A percentile compares a stretch with the other conserved stretches of the same genome.
Evolutionary conservation across 1,284 basidiomycete genomes (phyloP).

Genomic region (Paramarasmius palmivorus): DNA sequence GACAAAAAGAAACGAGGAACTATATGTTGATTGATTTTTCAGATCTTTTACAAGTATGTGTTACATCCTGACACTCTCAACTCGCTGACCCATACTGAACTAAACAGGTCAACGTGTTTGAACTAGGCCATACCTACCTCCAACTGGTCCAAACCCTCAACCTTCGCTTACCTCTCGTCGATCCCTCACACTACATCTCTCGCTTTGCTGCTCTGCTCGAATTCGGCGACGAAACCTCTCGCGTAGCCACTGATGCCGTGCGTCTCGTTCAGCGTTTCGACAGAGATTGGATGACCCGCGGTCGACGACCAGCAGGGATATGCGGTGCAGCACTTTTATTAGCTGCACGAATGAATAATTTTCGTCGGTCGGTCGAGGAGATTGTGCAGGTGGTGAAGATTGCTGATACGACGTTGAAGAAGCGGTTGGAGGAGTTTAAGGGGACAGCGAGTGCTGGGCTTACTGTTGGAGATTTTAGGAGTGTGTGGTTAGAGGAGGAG

Average conservation of each 20-base stretch:
- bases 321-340: conserved; percentile 95
- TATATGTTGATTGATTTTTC: conserved; percentile 99
- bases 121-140: conserved; percentile 94
- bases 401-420: conserved; percentile 91
- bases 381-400: conserved; percentile 99
- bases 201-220: conserved; percentile 96
- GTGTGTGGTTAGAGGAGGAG: conserved; percentile 89
- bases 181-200: conserved; percentile 96
- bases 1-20: conserved; percentile 86
- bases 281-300: conserved; percentile 96
- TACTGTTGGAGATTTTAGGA: conserved; percentile 90
- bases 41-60: conserved; percentile 80
- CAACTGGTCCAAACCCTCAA: conserved; percentile 91
- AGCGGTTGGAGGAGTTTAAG: conserved; percentile 95
- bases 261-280: conserved; percentile 94
- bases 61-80: neutral
- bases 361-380: conserved; percentile 89
- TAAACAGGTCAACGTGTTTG: conserved; percentile 94
- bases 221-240: conserved; percentile 92
- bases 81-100: conserved; percentile 9
- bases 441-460: conserved; percentile 84
- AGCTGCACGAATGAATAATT: conserved; percentile 98
- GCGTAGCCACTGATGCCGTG: conserved; percentile 91
- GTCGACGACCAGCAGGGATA: conserved; percentile 94
- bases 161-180: conserved; percentile 87